phyloP scores from a whole-genome alignment of 371 early-diverging fungal species.

The Haplosporangium sp. region DNA sequence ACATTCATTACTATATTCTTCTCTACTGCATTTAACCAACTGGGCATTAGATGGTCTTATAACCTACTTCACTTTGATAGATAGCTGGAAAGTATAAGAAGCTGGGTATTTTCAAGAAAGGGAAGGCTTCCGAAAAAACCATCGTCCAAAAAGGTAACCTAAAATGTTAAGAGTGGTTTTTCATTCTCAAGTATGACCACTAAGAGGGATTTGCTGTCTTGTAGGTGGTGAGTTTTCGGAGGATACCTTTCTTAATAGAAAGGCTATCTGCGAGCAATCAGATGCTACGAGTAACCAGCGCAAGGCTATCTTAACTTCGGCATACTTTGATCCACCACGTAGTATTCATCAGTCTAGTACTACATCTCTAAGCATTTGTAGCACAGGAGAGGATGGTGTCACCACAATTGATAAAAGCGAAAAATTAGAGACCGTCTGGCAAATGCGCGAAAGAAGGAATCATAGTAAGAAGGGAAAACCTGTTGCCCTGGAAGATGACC shows the following conservation, averaged over 20 bases:
- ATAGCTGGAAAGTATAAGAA: constrained; percentile 14
- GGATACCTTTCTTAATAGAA: constrained; percentile 17
- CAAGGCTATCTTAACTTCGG: constrained; percentile 11
- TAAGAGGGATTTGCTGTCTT: background rate
- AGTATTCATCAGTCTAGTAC: background rate
- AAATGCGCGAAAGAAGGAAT: constrained; percentile 3
- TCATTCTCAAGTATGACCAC: background rate
- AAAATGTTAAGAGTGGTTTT: background rate
- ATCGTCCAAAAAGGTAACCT: constrained; percentile 18
- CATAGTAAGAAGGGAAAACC: background rate
- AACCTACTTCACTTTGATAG: constrained; percentile 5
- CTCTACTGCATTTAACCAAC: too few species aligned
- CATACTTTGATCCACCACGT: constrained; percentile 8
- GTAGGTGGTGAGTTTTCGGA: constrained; percentile 24
- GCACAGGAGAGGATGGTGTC: background rate
- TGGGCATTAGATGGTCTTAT: too few species aligned
- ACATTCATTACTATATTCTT: too few species aligned
- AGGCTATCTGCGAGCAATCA: background rate
- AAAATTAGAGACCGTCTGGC: background rate
- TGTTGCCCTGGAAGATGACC: background rate
- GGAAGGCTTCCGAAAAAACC: constrained; percentile 36
- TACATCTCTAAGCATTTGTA: background rate
- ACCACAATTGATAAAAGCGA: background rate
- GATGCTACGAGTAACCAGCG: background rate
- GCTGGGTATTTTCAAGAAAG: constrained; percentile 46